Conservation (phyloP, 2,329 filamentous ascomycete genomes). For the Tothia fuscella region DNA sequence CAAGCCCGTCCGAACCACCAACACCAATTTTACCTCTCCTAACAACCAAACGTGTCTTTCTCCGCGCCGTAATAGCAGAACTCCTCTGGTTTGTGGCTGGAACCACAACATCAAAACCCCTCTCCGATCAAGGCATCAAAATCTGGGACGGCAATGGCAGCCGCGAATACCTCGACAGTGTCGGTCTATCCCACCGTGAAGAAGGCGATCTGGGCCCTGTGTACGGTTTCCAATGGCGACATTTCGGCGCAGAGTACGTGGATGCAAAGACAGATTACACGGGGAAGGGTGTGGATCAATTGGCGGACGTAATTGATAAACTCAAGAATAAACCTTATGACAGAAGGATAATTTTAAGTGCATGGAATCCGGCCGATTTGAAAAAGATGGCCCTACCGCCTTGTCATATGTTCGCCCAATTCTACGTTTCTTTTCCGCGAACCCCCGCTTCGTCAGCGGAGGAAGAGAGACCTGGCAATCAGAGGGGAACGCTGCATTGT, state of each 20-base stretch:
- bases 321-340: constrained; percentile 76
- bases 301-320: constrained; percentile 82
- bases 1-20: constrained; percentile 27
- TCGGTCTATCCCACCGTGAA: constrained; percentile 69
- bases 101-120: constrained; percentile 63
- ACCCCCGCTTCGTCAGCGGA: constrained; percentile 9
- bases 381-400: constrained; percentile 84
- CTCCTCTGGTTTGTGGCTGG: constrained; percentile 93
- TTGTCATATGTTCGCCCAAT: constrained; percentile 96
- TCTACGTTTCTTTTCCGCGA: constrained; percentile 69
- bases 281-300: constrained; percentile 82
- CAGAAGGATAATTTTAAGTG: constrained; percentile 75
- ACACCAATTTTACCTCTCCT: constrained; percentile 74
- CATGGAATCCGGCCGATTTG: constrained; percentile 87
- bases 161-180: constrained; percentile 75
- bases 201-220: constrained; percentile 88
- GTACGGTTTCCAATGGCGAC: constrained; percentile 98
- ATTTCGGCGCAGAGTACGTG: constrained; percentile 86
- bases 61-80: constrained; percentile 78
- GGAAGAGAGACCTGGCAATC: constrained; percentile 22
- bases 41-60: constrained; percentile 94
- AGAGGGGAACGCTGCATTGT: constrained; percentile 70
- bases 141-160: constrained; percentile 98
- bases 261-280: constrained; percentile 71
- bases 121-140: constrained; percentile 72